phyloP scores from a whole-genome alignment of 225 moss, liverwort and hornwort genomes.

The Bryum argenteum region DNA sequence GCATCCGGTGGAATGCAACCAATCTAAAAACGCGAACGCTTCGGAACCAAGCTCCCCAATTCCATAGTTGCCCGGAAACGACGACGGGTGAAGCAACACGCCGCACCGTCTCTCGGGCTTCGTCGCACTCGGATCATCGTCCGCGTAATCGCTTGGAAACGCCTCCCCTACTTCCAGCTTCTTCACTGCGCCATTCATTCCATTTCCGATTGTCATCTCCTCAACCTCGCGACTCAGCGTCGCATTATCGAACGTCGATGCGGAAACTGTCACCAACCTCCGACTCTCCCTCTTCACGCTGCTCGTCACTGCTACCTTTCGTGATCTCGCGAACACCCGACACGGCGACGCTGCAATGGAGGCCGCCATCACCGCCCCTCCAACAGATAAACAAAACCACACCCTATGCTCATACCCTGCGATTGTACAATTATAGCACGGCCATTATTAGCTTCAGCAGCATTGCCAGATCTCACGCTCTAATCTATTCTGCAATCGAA shows the following conservation, averaged over 20 bases:
- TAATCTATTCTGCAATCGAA: too few relatives aligned
- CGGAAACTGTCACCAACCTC: slow-evolving; percentile 9
- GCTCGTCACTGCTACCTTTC: not conserved
- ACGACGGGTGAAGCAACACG: slow-evolving; percentile 53
- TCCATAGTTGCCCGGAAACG: slow-evolving; percentile 43
- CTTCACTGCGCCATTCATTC: not conserved
- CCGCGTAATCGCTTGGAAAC: slow-evolving; percentile 42
- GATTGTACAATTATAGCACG: not conserved
- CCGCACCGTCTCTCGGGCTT: slow-evolving; percentile 46
- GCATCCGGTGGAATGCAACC: slow-evolving; percentile 50
- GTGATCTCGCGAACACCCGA: not conserved
- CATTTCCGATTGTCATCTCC: not conserved
- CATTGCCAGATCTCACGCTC: not conserved
- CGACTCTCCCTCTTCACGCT: slow-evolving; percentile 1
- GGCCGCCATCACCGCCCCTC: not conserved
- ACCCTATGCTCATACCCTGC: not conserved
- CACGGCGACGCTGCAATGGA: not conserved
- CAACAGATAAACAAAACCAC: not conserved
- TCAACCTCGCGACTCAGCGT: slow-evolving; percentile 24
- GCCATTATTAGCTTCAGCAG: not conserved
- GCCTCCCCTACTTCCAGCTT: slow-evolving; percentile 40
- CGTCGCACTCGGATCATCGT: slow-evolving; percentile 37
- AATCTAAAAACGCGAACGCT: slow-evolving; percentile 44
- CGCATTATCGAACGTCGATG: slow-evolving; percentile 19
- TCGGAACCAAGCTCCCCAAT: slow-evolving; percentile 58